Conservation (phyloP, 2,329 filamentous ascomycete species). For the Phyllosticta citrichinensis region DNA sequence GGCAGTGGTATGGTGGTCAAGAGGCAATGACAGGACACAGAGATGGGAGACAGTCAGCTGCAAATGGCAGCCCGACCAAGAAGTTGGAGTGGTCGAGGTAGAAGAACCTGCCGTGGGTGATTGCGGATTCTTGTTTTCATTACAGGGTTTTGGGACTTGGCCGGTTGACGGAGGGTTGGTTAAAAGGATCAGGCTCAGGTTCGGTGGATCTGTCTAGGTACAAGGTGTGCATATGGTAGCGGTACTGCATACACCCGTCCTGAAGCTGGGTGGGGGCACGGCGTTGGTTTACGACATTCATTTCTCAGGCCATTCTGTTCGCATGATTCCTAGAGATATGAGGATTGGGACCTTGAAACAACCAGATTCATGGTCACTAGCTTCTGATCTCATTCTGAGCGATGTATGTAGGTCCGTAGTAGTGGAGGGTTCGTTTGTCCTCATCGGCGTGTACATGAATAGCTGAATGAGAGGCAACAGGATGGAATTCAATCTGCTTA, state of each 20-base stretch:
- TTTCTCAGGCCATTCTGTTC: not conserved
- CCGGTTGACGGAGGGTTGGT: not conserved
- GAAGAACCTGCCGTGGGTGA: not conserved
- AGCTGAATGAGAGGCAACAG: no score
- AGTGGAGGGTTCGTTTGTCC: no score
- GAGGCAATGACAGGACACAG: not conserved
- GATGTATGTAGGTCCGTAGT: no score
- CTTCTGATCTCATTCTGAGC: no score
- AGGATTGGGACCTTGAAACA: no score
- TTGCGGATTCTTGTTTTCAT: not conserved
- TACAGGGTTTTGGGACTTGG: not conserved
- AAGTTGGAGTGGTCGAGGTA: not conserved
- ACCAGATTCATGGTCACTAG: no score
- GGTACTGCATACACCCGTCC: not conserved
- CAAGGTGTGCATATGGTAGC: not conserved
- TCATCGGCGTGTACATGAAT: no score
- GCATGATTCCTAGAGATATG: not conserved
- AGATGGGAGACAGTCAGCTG: not conserved
- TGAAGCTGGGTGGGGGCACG: not conserved
- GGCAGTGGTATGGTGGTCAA: not conserved
- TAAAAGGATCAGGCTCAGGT: not conserved
- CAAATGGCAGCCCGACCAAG: not conserved
- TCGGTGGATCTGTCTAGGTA: not conserved
- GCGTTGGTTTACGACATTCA: not conserved
- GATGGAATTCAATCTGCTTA: no score